A percentile compares a stretch with the other conserved stretches of the same genome.
phyloP scores from a whole-genome alignment of 1,284 basidiomycete species.

The Cronartium ribicola region DNA sequence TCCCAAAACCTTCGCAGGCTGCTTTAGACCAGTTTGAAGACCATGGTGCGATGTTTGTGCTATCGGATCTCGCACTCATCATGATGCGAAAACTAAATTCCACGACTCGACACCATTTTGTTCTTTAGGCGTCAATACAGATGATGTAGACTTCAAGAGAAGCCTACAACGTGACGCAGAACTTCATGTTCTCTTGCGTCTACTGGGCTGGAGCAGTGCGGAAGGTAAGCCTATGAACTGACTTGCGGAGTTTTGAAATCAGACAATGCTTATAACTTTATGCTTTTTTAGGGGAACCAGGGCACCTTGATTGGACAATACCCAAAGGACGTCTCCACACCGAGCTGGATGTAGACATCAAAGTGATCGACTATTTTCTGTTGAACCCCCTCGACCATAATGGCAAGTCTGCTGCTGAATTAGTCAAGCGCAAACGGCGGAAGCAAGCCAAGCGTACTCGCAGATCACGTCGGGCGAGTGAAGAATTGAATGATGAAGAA shows the following conservation, averaged over 20 bases:
- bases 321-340: constrained; percentile 63
- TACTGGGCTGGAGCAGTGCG: constrained; percentile 55
- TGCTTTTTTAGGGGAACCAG: constrained; percentile 13
- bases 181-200: constrained; percentile 70
- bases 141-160: constrained; percentile 66
- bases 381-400: constrained; percentile 67
- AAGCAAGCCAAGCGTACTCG: constrained; percentile 44
- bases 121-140: constrained; percentile 57
- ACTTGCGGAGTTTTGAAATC: not conserved
- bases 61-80: not conserved
- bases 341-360: constrained; percentile 63
- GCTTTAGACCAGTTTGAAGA: constrained; percentile 69
- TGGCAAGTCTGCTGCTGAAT: constrained; percentile 65
- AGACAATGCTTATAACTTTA: not conserved
- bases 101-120: constrained; percentile 6
- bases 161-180: constrained; percentile 70
- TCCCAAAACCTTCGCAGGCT: constrained; percentile 62
- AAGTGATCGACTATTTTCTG: constrained; percentile 71
- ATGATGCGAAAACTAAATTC: constrained; percentile 27
- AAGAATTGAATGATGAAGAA: constrained; percentile 11
- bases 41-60: constrained; percentile 60
- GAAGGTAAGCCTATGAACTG: constrained; percentile 44
- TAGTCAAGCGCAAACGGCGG: constrained; percentile 64
- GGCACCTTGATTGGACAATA: constrained; percentile 61
- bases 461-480: not conserved